phyloP scores from a whole-genome alignment of 495 filamentous ascomycete genomes.

The Aspergillus bridgeri region DNA sequence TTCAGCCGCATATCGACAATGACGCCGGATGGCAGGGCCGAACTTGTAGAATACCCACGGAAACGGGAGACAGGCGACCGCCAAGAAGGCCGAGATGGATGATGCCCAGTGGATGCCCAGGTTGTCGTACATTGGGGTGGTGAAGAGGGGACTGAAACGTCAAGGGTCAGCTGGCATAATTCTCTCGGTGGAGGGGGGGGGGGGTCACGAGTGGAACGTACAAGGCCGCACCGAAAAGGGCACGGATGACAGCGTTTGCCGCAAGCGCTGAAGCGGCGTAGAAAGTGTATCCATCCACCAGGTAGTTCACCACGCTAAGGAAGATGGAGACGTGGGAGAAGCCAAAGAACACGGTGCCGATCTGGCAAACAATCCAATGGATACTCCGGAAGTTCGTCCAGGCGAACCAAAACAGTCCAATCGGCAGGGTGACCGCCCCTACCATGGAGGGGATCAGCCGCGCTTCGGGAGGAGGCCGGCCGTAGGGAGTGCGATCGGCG shows the following conservation, averaged over 20 bases:
- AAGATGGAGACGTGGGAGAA: slow-evolving; percentile 33
- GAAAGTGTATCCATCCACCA: slow-evolving; percentile 58
- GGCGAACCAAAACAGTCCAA: slow-evolving; percentile 60
- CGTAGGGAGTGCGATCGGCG: background rate
- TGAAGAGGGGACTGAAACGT: slow-evolving; percentile 55
- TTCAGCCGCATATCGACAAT: slow-evolving; percentile 64
- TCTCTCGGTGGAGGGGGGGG: too few species aligned
- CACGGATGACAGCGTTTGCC: slow-evolving; percentile 1
- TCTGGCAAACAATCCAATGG: slow-evolving; percentile 52
- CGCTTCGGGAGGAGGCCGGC: slow-evolving; percentile 24
- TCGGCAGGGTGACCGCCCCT: slow-evolving; percentile 47
- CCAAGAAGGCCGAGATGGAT: slow-evolving; percentile 63
- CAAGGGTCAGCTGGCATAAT: background rate
- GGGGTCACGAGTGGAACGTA: background rate
- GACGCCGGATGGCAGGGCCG: slow-evolving; percentile 53
- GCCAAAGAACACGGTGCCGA: slow-evolving; percentile 46
- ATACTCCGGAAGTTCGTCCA: slow-evolving; percentile 51
- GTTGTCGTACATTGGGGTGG: slow-evolving; percentile 58
- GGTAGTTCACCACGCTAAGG: slow-evolving; percentile 52
- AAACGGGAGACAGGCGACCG: slow-evolving; percentile 63
- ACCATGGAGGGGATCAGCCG: slow-evolving; percentile 37
- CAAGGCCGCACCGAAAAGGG: slow-evolving; percentile 12
- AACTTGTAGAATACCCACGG: slow-evolving; percentile 67
- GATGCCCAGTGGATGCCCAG: slow-evolving; percentile 71
- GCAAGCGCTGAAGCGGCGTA: slow-evolving; percentile 21